Percentiles rank a stretch among this genome's conserved stretches.
Evolutionary conservation across 1,284 basidiomycete species (phyloP).

Genomic region (Apiotrichum gracile): DNA sequence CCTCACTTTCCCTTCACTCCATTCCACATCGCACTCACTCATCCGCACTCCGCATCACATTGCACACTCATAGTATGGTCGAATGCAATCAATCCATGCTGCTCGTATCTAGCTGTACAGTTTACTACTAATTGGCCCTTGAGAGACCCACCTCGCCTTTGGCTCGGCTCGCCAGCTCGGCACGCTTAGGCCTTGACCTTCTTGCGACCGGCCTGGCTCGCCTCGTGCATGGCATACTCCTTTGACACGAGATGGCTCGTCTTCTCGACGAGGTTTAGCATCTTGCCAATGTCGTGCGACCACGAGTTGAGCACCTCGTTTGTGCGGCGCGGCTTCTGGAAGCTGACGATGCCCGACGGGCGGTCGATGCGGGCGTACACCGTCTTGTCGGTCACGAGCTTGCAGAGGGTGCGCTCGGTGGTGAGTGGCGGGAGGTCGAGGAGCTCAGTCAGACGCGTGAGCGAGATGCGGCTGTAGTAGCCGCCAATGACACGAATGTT

Average conservation of each 20-base stretch:
- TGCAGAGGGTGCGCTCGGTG: constrained; percentile 81
- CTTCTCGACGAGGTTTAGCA: constrained; percentile 54
- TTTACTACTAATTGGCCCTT: neutral
- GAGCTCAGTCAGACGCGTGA: constrained; percentile 73
- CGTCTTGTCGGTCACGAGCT: constrained; percentile 82
- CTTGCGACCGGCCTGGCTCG: constrained; percentile 30
- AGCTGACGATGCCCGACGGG: constrained; percentile 80
- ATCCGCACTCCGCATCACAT: neutral
- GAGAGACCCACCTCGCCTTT: neutral
- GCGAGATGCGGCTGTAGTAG: constrained; percentile 92
- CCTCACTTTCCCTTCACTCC: neutral
- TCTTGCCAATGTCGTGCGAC: constrained; percentile 89
- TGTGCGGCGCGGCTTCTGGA: constrained; percentile 65
- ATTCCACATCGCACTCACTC: neutral
- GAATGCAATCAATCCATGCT: constrained; percentile 6
- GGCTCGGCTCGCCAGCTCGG: neutral
- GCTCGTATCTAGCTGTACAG: constrained; percentile 1
- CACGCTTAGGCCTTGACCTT: constrained; percentile 26
- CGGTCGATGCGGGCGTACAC: constrained; percentile 93
- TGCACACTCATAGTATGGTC: neutral
- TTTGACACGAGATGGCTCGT: constrained; percentile 52
- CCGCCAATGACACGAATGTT: constrained; percentile 91
- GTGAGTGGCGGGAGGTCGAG: constrained; percentile 76
- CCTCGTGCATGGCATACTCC: constrained; percentile 47
- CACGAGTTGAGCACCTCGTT: constrained; percentile 95